phyloP scores from a whole-genome alignment of 352 stramenopile genomes.

The Phytophthora palmivora region DNA sequence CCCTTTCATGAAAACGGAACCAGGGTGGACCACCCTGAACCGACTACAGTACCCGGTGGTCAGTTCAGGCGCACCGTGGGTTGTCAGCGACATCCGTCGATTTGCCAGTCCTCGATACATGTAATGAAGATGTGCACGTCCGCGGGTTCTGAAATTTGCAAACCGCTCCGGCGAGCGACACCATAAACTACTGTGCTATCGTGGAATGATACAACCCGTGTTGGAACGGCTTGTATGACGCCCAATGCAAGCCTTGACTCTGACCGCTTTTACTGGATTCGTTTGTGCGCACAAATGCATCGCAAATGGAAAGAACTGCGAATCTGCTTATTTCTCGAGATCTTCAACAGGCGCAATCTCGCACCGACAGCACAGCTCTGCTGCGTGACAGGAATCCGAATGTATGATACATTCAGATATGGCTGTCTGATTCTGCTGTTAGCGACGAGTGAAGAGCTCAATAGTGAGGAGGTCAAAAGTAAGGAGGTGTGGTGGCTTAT shows the following conservation, averaged over 20 bases:
- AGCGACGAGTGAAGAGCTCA: too few species aligned
- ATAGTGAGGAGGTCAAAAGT: background rate
- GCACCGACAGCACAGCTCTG: background rate
- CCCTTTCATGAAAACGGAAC: constrained; percentile 12
- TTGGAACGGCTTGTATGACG: too few species aligned
- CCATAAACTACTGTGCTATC: too few species aligned
- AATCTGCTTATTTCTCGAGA: background rate
- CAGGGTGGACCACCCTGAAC: too few species aligned
- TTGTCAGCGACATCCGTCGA: background rate
- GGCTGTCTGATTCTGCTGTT: background rate
- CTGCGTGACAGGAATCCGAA: background rate
- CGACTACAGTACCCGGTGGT: too few species aligned
- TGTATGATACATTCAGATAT: background rate
- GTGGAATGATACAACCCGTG: too few species aligned
- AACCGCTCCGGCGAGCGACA: too few species aligned
- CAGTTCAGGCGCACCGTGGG: background rate
- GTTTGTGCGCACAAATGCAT: background rate
- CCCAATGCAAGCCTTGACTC: background rate
- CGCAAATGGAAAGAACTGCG: background rate
- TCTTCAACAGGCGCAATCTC: constrained; percentile 8
- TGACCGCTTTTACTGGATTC: constrained; percentile 6
- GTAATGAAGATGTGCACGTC: background rate
- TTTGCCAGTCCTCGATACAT: background rate
- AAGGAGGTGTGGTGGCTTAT: background rate
- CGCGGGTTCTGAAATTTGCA: background rate